Conservation (phyloP, 371 early-diverging fungal genomes). For the Saksenaea vasiformis region DNA sequence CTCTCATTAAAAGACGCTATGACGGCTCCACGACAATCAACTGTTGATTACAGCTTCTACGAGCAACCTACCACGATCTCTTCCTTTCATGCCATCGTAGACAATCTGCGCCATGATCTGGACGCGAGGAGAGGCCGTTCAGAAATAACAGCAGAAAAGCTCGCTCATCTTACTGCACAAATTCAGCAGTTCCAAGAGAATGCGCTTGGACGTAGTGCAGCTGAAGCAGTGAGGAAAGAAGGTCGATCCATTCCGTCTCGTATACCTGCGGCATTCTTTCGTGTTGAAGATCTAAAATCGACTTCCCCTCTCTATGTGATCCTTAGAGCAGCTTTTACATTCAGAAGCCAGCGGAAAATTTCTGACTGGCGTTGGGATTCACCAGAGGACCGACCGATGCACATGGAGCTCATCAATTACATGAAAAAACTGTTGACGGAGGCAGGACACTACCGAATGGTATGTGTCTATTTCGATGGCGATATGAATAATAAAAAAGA, state of each 20-base stretch:
- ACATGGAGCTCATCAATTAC: constrained; percentile 43
- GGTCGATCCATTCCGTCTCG: constrained; percentile 31
- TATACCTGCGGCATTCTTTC: constrained; percentile 58
- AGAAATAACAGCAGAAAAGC: constrained; percentile 54
- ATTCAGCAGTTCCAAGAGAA: constrained; percentile 67
- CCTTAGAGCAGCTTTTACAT: constrained; percentile 55
- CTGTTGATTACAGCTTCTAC: constrained; percentile 49
- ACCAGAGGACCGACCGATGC: constrained; percentile 29
- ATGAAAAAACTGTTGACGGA: constrained; percentile 40
- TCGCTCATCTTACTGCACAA: constrained; percentile 57
- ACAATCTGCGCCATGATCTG: constrained; percentile 47
- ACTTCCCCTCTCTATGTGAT: constrained; percentile 49
- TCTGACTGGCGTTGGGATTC: constrained; percentile 60
- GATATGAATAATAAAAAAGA: constrained; percentile 43
- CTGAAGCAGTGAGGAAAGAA: constrained; percentile 20
- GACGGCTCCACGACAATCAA: constrained; percentile 24
- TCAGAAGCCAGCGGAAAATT: constrained; percentile 45
- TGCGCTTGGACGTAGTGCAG: constrained; percentile 41
- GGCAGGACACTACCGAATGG: constrained; percentile 38
- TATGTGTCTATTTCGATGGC: constrained; percentile 48
- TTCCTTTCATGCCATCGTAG: constrained; percentile 54
- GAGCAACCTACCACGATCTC: constrained; percentile 54
- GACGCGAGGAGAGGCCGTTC: constrained; percentile 33
- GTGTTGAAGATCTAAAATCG: constrained; percentile 29
- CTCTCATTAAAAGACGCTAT: background rate